Percentiles rank a stretch among this genome's conserved stretches.
These are phyloP conservation scores for Candida morakotiae DNA, from an alignment of 805 yeast genomes.

Conservation along the genomic window DNA sequence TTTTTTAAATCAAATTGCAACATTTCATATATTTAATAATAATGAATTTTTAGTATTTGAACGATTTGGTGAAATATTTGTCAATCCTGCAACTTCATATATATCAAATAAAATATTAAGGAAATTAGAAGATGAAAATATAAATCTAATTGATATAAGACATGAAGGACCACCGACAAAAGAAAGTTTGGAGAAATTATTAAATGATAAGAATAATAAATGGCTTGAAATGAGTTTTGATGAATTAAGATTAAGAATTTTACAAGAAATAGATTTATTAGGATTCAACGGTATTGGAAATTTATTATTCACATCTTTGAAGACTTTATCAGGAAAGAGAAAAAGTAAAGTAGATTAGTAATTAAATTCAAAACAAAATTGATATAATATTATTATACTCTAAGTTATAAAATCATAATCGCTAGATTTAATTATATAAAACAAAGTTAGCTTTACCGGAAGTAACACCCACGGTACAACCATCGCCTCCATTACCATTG, in stretches of 20 bases:
- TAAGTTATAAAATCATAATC: not conserved
- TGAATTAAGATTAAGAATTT: slow-evolving; percentile 41
- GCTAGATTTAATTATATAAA: slow-evolving; percentile 39
- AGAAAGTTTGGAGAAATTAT: slow-evolving; percentile 31
- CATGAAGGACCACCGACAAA: slow-evolving; percentile 54
- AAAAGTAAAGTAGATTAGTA: not conserved
- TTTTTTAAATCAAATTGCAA: slow-evolving; percentile 28
- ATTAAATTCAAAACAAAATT: not conserved
- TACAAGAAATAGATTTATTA: slow-evolving; percentile 35
- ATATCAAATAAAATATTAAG: slow-evolving; percentile 42
- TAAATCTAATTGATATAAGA: slow-evolving; percentile 24
- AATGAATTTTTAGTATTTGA: slow-evolving; percentile 3
- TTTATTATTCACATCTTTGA: slow-evolving; percentile 51
- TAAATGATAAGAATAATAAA: slow-evolving; percentile 13
- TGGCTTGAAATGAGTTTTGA: slow-evolving; percentile 43
- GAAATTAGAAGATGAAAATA: slow-evolving; percentile 40
- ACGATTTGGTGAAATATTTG: slow-evolving; percentile 41
- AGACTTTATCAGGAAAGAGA: slow-evolving; percentile 31
- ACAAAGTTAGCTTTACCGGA: slow-evolving; percentile 82
- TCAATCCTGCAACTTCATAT: slow-evolving; percentile 49
- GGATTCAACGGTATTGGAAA: slow-evolving; percentile 50
- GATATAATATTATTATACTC: not conserved
- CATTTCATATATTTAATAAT: slow-evolving; percentile 25
- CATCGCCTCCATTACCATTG: slow-evolving; percentile 66
- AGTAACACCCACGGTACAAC: slow-evolving; percentile 92